Evolutionary conservation across 2,329 filamentous ascomycete species (phyloP).

Genomic region (Exserohilum rostratum): DNA sequence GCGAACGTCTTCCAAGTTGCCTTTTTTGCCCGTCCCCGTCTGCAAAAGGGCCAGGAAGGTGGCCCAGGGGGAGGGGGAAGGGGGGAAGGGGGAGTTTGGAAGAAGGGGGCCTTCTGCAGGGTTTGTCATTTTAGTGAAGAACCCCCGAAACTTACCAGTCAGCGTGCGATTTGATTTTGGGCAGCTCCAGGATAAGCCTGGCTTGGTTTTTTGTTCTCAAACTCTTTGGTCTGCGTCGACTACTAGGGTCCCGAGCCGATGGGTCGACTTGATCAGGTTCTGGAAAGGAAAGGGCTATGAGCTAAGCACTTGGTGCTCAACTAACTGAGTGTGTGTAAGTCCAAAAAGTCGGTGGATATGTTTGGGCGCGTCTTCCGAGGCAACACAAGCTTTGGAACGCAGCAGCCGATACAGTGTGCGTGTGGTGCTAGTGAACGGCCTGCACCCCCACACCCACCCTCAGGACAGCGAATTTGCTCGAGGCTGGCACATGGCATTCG

Average conservation of each 20-base stretch:
- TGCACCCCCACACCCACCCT: too few species aligned
- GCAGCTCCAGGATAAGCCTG: neutral
- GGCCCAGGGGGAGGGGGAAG: neutral
- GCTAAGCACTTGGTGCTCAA: slow-evolving; percentile 1
- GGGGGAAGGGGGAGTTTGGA: neutral
- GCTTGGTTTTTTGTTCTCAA: neutral
- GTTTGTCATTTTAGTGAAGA: neutral
- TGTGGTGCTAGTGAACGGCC: neutral
- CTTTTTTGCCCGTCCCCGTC: neutral
- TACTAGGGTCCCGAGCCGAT: neutral
- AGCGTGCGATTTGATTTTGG: neutral
- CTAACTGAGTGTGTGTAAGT: too few species aligned
- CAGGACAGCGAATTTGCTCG: too few species aligned
- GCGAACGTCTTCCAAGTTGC: neutral
- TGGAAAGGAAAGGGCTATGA: neutral
- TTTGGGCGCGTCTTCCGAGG: neutral
- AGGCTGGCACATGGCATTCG: too few species aligned
- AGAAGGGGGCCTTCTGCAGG: neutral
- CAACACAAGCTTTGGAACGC: neutral
- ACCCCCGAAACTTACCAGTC: neutral
- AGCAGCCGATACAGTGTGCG: neutral
- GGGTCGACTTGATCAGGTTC: neutral
- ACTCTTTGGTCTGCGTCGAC: neutral
- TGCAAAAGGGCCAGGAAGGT: neutral
- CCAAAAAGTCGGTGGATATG: neutral